Evolutionary conservation across 1,139 yeast species (phyloP).

Genomic region (Magnusiomyces magnusii): DNA sequence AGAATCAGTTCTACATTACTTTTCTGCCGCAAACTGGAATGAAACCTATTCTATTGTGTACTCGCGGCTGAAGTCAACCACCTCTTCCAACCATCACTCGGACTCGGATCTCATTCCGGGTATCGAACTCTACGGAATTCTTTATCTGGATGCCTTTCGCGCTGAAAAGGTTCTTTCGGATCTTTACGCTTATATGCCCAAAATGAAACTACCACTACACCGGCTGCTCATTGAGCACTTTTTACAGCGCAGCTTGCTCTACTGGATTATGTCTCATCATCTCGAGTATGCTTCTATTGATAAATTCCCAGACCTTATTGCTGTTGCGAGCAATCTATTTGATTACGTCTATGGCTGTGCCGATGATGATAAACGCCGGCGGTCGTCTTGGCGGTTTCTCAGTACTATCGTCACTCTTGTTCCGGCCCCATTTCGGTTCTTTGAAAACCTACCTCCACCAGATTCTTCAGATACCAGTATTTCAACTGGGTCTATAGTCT

Average conservation of each 20-base stretch:
- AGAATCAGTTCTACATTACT: conserved; percentile 41
- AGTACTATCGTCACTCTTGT: conserved; percentile 10
- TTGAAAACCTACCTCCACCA: background rate
- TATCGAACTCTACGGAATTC: conserved; percentile 45
- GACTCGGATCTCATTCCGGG: conserved; percentile 39
- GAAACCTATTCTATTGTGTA: conserved; percentile 28
- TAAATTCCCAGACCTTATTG: conserved; percentile 7
- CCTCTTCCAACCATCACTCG: conserved; percentile 6
- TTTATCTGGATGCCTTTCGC: conserved; percentile 40
- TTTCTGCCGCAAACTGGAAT: conserved; percentile 50
- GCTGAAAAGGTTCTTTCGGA: conserved; percentile 38
- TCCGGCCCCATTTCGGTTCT: conserved; percentile 8
- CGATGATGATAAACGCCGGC: conserved; percentile 14
- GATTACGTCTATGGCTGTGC: conserved; percentile 11
- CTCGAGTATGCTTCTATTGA: conserved; percentile 7
- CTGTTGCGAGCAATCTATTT: conserved; percentile 11
- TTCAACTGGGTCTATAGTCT: background rate
- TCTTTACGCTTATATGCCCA: conserved; percentile 37
- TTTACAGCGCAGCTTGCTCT: conserved; percentile 43
- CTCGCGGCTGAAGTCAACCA: conserved; percentile 9
- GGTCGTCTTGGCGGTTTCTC: conserved; percentile 13
- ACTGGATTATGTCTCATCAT: conserved; percentile 36
- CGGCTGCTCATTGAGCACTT: conserved; percentile 46
- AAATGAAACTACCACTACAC: conserved; percentile 47
- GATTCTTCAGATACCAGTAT: conserved; percentile 4